phyloP scores from a whole-genome alignment of 306 rosid species.

The Elaeagnus macrophylla region DNA sequence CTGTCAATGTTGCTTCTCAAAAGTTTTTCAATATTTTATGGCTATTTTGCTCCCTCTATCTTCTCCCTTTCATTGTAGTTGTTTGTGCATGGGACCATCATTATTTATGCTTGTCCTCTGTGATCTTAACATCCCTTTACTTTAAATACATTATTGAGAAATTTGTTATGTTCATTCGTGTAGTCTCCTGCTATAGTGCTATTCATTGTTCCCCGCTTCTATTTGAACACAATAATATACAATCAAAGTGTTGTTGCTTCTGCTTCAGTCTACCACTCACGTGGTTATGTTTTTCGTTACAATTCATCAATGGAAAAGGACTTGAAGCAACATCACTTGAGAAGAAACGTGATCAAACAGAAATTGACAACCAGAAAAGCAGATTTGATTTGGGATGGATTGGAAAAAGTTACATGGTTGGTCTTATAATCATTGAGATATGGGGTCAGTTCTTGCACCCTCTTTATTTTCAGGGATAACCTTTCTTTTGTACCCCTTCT shows the following conservation, averaged over 20 bases:
- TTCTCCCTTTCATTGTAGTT: too few species aligned
- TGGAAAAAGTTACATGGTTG: conserved; percentile 45
- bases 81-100: too few species aligned
- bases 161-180: conserved; percentile 17
- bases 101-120: background rate
- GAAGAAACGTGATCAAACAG: conserved; percentile 21
- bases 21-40: too few species aligned
- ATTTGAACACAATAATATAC: conserved; percentile 78
- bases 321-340: conserved; percentile 12
- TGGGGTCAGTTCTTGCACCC: conserved; percentile 86
- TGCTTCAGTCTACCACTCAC: conserved; percentile 53
- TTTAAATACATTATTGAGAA: background rate
- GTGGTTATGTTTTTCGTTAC: conserved; percentile 72
- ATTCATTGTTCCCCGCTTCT: conserved; percentile 74
- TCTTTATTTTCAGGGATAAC: conserved; percentile 46
- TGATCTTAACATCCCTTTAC: background rate
- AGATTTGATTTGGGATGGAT: conserved; percentile 39
- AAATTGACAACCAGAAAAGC: conserved; percentile 19
- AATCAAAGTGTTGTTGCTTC: conserved; percentile 58
- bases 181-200: conserved; percentile 93
- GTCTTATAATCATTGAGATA: conserved; percentile 61
- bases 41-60: too few species aligned
- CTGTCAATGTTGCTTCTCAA: too few species aligned
- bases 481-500: conserved; percentile 72
- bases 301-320: conserved; percentile 29